phyloP scores from a whole-genome alignment of 2,329 filamentous ascomycete species.

The Thielaviopsis musarum region DNA sequence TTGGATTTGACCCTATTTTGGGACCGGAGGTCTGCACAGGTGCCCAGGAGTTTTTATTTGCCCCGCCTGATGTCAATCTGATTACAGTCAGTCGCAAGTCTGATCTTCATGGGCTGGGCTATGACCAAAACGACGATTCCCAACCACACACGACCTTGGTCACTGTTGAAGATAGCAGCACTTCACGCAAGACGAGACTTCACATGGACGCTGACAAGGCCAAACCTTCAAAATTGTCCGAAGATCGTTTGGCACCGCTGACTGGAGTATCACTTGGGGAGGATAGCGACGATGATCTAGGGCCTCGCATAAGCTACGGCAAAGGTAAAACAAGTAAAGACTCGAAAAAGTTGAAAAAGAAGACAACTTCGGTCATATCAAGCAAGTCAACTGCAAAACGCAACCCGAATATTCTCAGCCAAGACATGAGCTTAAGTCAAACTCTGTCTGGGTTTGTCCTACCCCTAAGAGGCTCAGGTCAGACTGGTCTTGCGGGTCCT shows the following conservation, averaged over 20 bases:
- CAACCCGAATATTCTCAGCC: not conserved
- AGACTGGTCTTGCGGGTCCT: not conserved
- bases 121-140: not conserved
- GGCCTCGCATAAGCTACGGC: constrained; percentile 14
- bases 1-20: constrained; percentile 24
- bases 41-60: constrained; percentile 48
- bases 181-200: constrained; percentile 29
- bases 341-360: constrained; percentile 35
- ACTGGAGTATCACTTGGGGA: constrained; percentile 22
- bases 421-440: not conserved
- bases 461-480: not conserved
- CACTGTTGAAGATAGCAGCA: constrained; percentile 22
- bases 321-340: constrained; percentile 10
- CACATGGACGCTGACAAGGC: not conserved
- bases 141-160: not conserved
- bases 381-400: not conserved
- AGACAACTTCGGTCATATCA: constrained; percentile 16
- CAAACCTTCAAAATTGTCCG: not conserved
- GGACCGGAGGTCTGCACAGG: not conserved
- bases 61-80: constrained; percentile 60
- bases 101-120: constrained; percentile 55
- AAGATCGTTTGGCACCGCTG: constrained; percentile 26
- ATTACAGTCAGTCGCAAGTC: constrained; percentile 46
- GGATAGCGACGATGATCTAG: constrained; percentile 29
- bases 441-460: constrained; percentile 5